A percentile compares a stretch with the other conserved stretches of the same genome.
Evolutionary conservation across 177 flowering plant species (phyloP).

Genomic region (Vitis hybrid): DNA sequence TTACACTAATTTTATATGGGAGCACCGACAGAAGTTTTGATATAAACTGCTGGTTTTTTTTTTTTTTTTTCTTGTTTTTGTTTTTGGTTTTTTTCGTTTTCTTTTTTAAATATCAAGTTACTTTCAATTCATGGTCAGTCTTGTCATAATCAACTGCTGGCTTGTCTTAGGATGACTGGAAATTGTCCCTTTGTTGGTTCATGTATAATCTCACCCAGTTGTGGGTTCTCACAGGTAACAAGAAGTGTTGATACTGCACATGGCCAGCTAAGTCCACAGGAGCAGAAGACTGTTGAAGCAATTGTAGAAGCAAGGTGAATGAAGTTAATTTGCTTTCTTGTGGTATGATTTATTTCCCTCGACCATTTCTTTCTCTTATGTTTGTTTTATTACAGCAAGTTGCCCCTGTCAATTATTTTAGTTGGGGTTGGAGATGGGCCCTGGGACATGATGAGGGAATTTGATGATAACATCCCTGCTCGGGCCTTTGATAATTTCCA

Average conservation of each 20-base stretch:
- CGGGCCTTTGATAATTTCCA: slow-evolving; percentile 92
- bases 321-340: neutral
- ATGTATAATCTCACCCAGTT: slow-evolving; percentile 1
- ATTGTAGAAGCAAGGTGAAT: slow-evolving; percentile 85
- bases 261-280: slow-evolving; percentile 80
- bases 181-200: neutral
- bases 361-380: neutral
- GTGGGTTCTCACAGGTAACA: slow-evolving; percentile 58
- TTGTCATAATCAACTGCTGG: neutral
- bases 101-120: too few species aligned
- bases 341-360: neutral
- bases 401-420: slow-evolving; percentile 78
- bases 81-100: too few species aligned
- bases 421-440: slow-evolving; percentile 99
- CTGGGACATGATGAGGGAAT: slow-evolving; percentile 93
- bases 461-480: slow-evolving; percentile 91
- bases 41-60: too few species aligned
- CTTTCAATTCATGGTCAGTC: too few species aligned
- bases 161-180: neutral
- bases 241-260: slow-evolving; percentile 73
- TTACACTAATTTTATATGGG: too few species aligned
- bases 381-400: slow-evolving; percentile 44
- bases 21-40: too few species aligned
- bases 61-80: too few species aligned
- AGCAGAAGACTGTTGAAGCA: slow-evolving; percentile 76